Evolutionary conservation across 495 filamentous ascomycete genomes (phyloP), one percentile per base, ranked within the genome.

Genomic region (Penicillium ochrochloron): DNA sequence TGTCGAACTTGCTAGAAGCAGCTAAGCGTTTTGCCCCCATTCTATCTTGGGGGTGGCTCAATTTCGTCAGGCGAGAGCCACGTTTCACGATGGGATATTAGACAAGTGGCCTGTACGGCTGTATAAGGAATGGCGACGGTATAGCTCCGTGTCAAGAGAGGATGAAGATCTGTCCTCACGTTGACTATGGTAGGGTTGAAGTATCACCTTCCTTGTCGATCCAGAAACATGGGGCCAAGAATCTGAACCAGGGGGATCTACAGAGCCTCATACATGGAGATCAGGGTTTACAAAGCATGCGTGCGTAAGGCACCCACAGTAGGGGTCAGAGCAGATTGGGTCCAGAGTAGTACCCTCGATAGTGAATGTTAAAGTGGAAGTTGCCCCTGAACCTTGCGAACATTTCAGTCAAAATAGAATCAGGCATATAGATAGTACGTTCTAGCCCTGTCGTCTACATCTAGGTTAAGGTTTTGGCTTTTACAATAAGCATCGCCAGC

Each of bases 1-100:
- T 60, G 67, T 72, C 70, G 74, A 78, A 78, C 33, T 63, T 74
- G 67, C 67, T 75, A 69, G 73, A 75, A 74, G 34, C 51, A 64
- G 70, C 55, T 60, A 57, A 72, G 60, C 56, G 51, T 57, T 53
- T 54, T 52, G 17, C 50, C 51, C 67, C 59, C 44, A 29, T 59
- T 10, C 41, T 25, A 27, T 31, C 56, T 65, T 31, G n/a, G 53
- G 48, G 46, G 46, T 54, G 19, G 23, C 19, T 34, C 41, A 42
- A 53, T 50, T 29, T 34, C 31, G 48, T 53, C 46, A 52, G 42
- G 11, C 1, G 33, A 27, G 14, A 55, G 50, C 35, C 23, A 52
- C 15, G 60, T 55, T 29, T 54, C 50, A 62, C 21, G 35, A n/a
- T 25, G 2, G 44, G 4, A 34, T 15, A 29, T 33, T 7, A 54